Evolutionary conservation across 192 early-diverging fungal species (phyloP).

Genomic region (Mortierella antarctica): DNA sequence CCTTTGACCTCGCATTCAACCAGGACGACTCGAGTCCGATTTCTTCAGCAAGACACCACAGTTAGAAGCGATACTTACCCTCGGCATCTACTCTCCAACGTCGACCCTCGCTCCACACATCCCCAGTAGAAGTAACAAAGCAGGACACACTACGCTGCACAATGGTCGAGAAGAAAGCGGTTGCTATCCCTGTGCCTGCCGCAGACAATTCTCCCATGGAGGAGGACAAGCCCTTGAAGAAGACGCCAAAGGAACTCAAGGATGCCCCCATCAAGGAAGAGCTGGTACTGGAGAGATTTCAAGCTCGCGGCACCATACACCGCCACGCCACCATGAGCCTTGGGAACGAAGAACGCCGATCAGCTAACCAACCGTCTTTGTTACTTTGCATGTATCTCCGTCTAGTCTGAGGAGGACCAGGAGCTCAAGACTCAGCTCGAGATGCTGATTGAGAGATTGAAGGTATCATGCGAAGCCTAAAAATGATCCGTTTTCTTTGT

Average conservation of each 20-base stretch:
- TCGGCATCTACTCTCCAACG: conserved; percentile 1
- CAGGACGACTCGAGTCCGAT: neutral
- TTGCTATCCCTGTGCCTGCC: conserved; percentile 46
- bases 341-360: too few relatives aligned
- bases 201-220: conserved; percentile 55
- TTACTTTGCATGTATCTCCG: neutral
- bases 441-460: conserved; percentile 92
- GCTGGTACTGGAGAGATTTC: conserved; percentile 11
- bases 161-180: conserved; percentile 52
- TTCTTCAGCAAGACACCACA: neutral
- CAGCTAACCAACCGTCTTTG: neutral
- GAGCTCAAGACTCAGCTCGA: conserved; percentile 94
- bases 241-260: conserved; percentile 53
- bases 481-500: neutral
- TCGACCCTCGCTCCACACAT: neutral
- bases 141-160: neutral
- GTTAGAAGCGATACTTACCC: neutral
- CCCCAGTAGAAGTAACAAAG: neutral
- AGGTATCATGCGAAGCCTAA: conserved; percentile 60
- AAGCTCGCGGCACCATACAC: too few relatives aligned
- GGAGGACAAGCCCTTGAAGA: conserved; percentile 54
- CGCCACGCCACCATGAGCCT: too few relatives aligned
- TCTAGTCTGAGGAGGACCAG: conserved; percentile 96
- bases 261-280: conserved; percentile 53
- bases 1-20: neutral